A percentile compares a stretch with the other conserved stretches of the same genome.
phyloP scores from a whole-genome alignment of 768 basidiomycete species.

The Russula foetens region DNA sequence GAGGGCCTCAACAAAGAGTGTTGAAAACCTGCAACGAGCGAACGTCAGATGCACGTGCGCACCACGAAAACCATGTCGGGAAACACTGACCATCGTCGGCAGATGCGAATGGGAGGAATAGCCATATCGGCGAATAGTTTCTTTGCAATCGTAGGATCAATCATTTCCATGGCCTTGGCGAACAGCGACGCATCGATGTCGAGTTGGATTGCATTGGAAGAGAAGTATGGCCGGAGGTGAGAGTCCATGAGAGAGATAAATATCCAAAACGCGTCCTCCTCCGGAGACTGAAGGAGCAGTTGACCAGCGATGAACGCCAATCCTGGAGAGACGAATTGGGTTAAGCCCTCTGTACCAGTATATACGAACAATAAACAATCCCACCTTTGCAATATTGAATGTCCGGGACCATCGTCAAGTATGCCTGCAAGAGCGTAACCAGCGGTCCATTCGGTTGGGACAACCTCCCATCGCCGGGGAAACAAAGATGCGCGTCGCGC shows the following conservation, averaged over 20 bases:
- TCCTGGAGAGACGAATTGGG: conserved; percentile 33
- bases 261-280: conserved; percentile 90
- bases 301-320: conserved; percentile 65
- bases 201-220: conserved; percentile 47
- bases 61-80: background rate
- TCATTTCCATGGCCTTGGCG: conserved; percentile 55
- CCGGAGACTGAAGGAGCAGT: conserved; percentile 64
- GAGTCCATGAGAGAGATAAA: conserved; percentile 82
- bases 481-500: conserved; percentile 45
- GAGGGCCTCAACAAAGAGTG: conserved; percentile 59
- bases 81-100: conserved; percentile 51
- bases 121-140: conserved; percentile 59
- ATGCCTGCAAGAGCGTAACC: conserved; percentile 51
- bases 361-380: conserved; percentile 10
- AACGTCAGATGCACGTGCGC: background rate
- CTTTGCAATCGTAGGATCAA: conserved; percentile 52
- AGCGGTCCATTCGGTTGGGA: conserved; percentile 50
- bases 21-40: conserved; percentile 48
- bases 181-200: conserved; percentile 74
- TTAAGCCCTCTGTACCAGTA: background rate
- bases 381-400: conserved; percentile 58
- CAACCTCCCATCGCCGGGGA: conserved; percentile 50
- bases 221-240: conserved; percentile 73
- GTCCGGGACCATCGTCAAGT: conserved; percentile 81
- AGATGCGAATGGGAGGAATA: conserved; percentile 48